Percentiles rank a stretch among this genome's conserved stretches.
Evolutionary conservation across 2,329 filamentous ascomycete species (phyloP).

Genomic region (Botrytis squamosa): DNA sequence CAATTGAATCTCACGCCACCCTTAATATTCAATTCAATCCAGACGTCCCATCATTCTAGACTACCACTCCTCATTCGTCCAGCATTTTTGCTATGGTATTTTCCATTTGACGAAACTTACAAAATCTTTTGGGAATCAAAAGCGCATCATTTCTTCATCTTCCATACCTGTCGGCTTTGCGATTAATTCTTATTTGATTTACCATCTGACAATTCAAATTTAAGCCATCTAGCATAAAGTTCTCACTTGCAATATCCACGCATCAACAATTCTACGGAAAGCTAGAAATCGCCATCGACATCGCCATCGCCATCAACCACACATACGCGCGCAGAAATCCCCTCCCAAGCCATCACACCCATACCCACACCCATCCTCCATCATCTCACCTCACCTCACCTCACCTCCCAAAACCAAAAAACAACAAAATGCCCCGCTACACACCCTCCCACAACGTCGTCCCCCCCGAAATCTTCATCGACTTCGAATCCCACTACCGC

Average conservation of each 20-base stretch:
- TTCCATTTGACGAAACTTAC: background rate
- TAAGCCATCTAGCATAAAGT: fast-evolving
- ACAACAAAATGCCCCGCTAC: background rate
- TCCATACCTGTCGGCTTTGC: no score
- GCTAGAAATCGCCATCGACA: background rate
- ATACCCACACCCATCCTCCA: background rate
- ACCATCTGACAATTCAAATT: no score
- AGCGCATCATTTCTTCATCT: background rate
- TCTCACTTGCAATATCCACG: fast-evolving
- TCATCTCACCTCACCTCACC: no score
- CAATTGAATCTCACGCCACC: background rate
- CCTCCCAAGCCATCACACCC: background rate
- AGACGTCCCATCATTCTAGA: background rate
- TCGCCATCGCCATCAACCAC: background rate
- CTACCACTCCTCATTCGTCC: background rate
- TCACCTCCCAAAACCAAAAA: background rate
- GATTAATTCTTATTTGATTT: no score
- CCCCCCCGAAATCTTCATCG: background rate
- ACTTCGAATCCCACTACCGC: background rate
- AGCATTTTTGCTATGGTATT: background rate
- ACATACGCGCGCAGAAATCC: fast-evolving
- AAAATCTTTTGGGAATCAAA: background rate
- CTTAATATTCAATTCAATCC: background rate
- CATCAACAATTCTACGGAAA: background rate
- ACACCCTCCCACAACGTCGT: background rate